phyloP scores from a whole-genome alignment of 306 rosid genomes.

The Luffa acutangula region DNA sequence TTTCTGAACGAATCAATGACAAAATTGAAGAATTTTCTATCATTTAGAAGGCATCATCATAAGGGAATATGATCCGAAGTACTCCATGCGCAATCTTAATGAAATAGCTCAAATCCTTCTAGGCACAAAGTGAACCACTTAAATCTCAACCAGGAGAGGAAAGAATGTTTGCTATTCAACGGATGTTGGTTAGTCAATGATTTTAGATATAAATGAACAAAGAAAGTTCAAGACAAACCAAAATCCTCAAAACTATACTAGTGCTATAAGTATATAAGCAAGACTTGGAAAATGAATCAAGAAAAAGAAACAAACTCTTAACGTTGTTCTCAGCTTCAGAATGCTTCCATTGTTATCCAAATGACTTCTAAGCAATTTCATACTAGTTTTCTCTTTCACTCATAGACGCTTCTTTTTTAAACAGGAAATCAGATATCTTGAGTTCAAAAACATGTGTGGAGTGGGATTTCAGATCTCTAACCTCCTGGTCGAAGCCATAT shows the following conservation, averaged over 20 bases:
- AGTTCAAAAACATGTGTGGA: no score
- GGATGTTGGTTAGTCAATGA: not conserved
- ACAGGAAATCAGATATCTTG: not conserved
- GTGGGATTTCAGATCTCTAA: no score
- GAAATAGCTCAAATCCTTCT: not conserved
- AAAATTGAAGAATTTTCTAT: not conserved
- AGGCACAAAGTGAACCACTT: not conserved
- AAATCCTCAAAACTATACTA: not conserved
- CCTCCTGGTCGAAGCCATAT: no score
- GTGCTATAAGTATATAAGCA: not conserved
- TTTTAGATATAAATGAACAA: not conserved
- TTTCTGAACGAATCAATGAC: not conserved
- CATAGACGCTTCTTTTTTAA: not conserved
- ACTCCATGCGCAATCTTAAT: not conserved
- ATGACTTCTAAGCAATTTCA: not conserved
- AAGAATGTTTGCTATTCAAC: not conserved
- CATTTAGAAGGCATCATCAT: not conserved
- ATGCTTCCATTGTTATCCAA: not conserved
- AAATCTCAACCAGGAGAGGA: not conserved
- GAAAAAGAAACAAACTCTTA: not conserved
- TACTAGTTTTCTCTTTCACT: not conserved
- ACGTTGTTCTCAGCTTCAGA: not conserved
- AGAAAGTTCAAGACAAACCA: not conserved
- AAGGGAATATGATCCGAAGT: not conserved
- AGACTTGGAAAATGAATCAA: not conserved